Base-by-base conservation (phyloP, 352 stramenopile species). In the Phytophthora agathidicida region DNA sequence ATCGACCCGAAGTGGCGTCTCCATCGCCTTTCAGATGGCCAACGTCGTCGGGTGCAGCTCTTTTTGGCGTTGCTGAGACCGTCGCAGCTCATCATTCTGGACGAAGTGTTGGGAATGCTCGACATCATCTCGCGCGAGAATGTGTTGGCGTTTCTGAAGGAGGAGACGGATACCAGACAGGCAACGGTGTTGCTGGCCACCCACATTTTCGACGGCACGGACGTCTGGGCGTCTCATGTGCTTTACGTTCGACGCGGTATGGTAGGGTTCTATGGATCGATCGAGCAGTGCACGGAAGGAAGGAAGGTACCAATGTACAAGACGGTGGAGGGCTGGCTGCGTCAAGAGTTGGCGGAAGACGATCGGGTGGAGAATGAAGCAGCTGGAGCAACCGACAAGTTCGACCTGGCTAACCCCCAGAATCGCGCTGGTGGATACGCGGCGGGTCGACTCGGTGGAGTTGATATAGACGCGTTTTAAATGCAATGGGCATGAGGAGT, bases 201-300 rank as follows among this genome's bases (percentile, higher is more conserved):
- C 11, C 97, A 99, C 77, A 99, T 99, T 52, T 99, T 99, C 74
- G 97, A 99, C 71, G 96, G 96, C 37, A 90, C 98, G 44, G 97
- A 99, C 63, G 80, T 97, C 14, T 99, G 96, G 96, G 94, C 92
- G 8, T 89, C 96, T 0, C 88, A 99, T 75, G 77, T 98, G 23
- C 82, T 97, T 32, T 99, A 98, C 69, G 74, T 99, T 23, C 77
- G 77, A 31, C 65, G 71, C 5, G 81, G 80, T 7, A 69, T 56
- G 0, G 57, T 93, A 11, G 75, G 78, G 3, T 93, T 79, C 64
- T 79, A 80, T 44, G 82, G 79, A 2, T 38, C 76, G 7, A 82
- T 76, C 85, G 88, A 70, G 31, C 85, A 77, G 37, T 97, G 77
- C 74, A 96, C 56, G 71, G 90, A 71, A 5, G 86, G 84, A 22